Base-by-base conservation (phyloP, 2,329 filamentous ascomycete genomes). In the Fusarium coicis region DNA sequence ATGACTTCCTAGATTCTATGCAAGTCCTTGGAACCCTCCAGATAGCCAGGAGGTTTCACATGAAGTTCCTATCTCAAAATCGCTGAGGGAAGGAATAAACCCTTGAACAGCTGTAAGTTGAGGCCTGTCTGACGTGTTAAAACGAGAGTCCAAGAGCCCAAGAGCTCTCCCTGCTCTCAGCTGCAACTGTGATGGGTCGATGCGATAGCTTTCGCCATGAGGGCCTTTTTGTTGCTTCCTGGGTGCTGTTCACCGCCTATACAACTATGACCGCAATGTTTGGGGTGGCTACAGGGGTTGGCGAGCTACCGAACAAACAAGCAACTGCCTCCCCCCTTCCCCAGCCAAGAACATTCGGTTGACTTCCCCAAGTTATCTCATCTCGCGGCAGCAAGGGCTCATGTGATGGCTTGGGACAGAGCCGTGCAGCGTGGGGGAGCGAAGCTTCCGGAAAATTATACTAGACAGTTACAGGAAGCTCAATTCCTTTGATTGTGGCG, bases 171-270 rank as follows among this genome's bases (percentile, higher is more conserved):
- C 62, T 65, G 34, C 42, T 52, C 36, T 74, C 63, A 63, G 61
- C 66, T 65, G 70, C 58, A 57, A 55, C 59, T 66, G 40, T 65
- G 57, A 69, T 66, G 67, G 73, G 73, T 73, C 63, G 72, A 71
- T 74, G 57, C 73, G 63, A 73, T 55, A 64, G 42, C 50, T 44
- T 53, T 58, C 63, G 58, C 52, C 62, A 50, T 46, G 44, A 55
- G 63, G 56, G 30, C 60, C 39, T 63, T 57, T 69, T 59, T 62
- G 54, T 73, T 77, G 71, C 65, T 70, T 77, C 34, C 55, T 53
- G 36, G 30, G 39, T 72, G 66, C 60, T 67, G 56, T 70, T 78
- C 76, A 78, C 76, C 76, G 76, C 76, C 69, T 75, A 63, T 58
- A 57, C 53, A 49, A 36, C 53, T 54, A 52, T 61, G 68, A 61